A percentile compares a stretch with the other conserved stretches of the same genome.
phyloP scores from a whole-genome alignment of 2,329 filamentous ascomycete species.

The Emergomyces pasteurianus region DNA sequence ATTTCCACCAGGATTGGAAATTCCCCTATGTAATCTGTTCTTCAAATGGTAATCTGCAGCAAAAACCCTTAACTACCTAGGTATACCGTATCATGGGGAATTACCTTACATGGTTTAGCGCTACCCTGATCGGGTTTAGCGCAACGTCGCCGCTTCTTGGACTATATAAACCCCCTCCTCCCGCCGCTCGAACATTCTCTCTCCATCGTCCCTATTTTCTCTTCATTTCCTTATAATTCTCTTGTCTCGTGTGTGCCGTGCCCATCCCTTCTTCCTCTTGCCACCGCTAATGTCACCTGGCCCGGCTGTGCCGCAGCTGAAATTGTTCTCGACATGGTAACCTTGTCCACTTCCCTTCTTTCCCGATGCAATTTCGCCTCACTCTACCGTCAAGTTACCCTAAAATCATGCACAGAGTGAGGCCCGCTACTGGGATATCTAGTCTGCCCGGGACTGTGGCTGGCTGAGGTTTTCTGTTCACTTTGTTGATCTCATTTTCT shows the following conservation, averaged over 20 bases:
- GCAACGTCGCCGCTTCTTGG: not conserved
- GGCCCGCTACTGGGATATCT: not conserved
- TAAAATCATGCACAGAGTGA: not conserved
- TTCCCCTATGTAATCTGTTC: no score
- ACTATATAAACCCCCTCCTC: not conserved
- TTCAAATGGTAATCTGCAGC: no score
- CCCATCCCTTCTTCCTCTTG: not conserved
- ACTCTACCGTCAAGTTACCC: not conserved
- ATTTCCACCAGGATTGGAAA: no score
- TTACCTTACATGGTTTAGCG: not conserved
- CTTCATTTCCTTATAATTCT: not conserved
- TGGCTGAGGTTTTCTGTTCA: not conserved
- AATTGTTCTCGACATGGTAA: not conserved
- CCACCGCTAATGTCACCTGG: not conserved
- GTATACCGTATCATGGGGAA: no score
- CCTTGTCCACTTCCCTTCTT: not conserved
- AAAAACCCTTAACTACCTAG: no score
- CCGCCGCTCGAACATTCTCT: not conserved
- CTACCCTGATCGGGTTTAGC: not conserved
- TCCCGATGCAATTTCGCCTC: not conserved
- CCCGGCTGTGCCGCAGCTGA: not conserved
- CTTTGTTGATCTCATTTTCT: not conserved
- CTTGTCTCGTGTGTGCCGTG: not conserved
- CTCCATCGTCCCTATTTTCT: constrained; percentile 1
- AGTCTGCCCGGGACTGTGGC: not conserved